A percentile compares a stretch with the other conserved stretches of the same genome.
Evolutionary conservation across 768 basidiomycete species (phyloP).

Genomic region (Chalciporus pseudorubinellus): DNA sequence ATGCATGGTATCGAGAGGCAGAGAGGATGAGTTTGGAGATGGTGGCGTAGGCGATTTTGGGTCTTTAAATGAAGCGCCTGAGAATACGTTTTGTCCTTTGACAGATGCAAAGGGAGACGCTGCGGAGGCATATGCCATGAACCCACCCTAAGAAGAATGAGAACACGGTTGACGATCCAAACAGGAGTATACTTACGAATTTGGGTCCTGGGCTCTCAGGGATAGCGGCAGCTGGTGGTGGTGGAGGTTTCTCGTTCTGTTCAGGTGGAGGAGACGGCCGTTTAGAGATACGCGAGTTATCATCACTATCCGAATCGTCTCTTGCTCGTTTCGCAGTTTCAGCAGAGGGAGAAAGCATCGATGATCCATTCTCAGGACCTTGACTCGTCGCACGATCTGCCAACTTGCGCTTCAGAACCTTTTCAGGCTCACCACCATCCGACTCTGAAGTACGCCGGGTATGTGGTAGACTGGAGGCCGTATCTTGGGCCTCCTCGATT

Average conservation of each 20-base stretch:
- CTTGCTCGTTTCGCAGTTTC: constrained; percentile 56
- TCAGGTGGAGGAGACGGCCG: constrained; percentile 71
- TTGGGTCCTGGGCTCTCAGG: constrained; percentile 39
- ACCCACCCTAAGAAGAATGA: constrained; percentile 51
- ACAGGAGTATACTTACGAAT: constrained; percentile 39
- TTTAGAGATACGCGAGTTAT: constrained; percentile 58
- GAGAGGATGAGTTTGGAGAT: constrained; percentile 16
- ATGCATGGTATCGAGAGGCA: constrained; percentile 22
- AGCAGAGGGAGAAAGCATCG: constrained; percentile 20
- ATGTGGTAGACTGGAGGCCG: constrained; percentile 22
- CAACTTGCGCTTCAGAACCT: constrained; percentile 68
- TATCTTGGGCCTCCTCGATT: constrained; percentile 29
- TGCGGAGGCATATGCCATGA: constrained; percentile 76
- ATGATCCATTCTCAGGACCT: constrained; percentile 40
- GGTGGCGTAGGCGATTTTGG: constrained; percentile 30
- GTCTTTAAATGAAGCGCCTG: constrained; percentile 22
- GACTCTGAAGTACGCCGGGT: constrained; percentile 39
- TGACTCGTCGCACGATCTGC: constrained; percentile 66
- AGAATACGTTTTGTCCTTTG: constrained; percentile 61
- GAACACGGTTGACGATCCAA: constrained; percentile 9
- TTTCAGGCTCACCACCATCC: constrained; percentile 50
- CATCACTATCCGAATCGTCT: constrained; percentile 61
- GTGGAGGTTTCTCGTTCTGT: constrained; percentile 25
- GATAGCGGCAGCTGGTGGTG: constrained; percentile 1
- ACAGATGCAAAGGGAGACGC: constrained; percentile 72